Conservation (phyloP, 1,284 basidiomycete species). For the Xerocomus cyaneibrunnescens region DNA sequence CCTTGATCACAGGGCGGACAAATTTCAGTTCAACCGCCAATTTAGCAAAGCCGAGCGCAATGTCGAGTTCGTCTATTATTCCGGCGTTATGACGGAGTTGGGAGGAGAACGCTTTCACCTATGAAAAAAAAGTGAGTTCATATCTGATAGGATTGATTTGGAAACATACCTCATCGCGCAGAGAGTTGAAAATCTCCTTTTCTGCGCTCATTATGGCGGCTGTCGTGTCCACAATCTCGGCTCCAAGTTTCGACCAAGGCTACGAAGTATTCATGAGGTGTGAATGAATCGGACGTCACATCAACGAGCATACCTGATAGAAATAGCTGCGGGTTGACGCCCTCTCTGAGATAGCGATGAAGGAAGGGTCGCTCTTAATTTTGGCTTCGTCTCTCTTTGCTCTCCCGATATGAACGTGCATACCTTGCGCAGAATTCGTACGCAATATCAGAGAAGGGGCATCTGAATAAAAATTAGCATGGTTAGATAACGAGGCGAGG, state of each 20-base stretch:
- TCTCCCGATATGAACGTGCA: conserved; percentile 70
- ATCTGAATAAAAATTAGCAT: conserved; percentile 42
- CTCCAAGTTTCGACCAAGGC: conserved; percentile 78
- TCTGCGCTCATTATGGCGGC: conserved; percentile 59
- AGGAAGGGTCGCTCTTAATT: conserved; percentile 48
- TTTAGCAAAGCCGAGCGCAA: conserved; percentile 79
- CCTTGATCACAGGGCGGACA: conserved; percentile 68
- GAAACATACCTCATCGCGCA: conserved; percentile 62
- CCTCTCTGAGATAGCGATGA: conserved; percentile 60
- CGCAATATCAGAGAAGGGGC: conserved; percentile 72
- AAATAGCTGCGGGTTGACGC: conserved; percentile 70
- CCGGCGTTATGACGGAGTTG: conserved; percentile 73
- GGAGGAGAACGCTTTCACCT: conserved; percentile 64
- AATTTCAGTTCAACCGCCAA: conserved; percentile 81
- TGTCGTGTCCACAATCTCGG: conserved; percentile 58
- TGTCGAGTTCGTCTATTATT: conserved; percentile 88
- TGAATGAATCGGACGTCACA: background rate
- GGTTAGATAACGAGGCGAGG: background rate
- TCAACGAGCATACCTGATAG: conserved; percentile 50
- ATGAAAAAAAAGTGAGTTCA: conserved; percentile 1
- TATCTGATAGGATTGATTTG: background rate
- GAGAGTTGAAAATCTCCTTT: conserved; percentile 64
- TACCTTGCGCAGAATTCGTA: conserved; percentile 63
- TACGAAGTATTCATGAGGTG: conserved; percentile 34
- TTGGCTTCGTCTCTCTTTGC: conserved; percentile 56